Evolutionary conservation across 805 yeast species (phyloP).

Genomic region (Starmera dryadoides): DNA sequence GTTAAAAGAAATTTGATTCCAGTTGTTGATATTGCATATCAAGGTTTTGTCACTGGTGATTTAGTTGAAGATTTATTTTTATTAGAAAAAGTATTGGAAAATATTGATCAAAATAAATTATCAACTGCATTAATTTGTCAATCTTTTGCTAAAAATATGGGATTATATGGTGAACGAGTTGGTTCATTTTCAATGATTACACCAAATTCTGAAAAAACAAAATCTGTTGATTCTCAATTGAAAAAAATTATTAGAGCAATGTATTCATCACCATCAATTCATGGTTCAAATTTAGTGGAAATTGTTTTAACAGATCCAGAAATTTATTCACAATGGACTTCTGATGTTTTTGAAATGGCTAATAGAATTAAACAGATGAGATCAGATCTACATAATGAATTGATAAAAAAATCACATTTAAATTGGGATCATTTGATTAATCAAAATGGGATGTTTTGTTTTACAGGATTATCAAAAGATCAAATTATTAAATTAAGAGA

Average conservation of each 20-base stretch:
- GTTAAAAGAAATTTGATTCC: slow-evolving; percentile 60
- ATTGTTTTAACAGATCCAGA: slow-evolving; percentile 55
- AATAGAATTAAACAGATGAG: slow-evolving; percentile 74
- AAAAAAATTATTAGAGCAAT: slow-evolving; percentile 79
- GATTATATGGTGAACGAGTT: slow-evolving; percentile 91
- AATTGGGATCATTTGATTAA: slow-evolving; percentile 82
- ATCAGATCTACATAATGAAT: slow-evolving; percentile 48
- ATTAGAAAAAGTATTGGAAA: slow-evolving; percentile 35
- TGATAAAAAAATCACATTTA: slow-evolving; percentile 47
- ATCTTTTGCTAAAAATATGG: slow-evolving; percentile 92
- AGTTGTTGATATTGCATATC: slow-evolving; percentile 89
- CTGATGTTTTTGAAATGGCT: slow-evolving; percentile 74
- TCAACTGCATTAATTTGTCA: slow-evolving; percentile 65
- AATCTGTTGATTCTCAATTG: slow-evolving; percentile 65
- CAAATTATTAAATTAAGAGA: slow-evolving; percentile 68
- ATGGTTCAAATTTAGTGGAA: slow-evolving; percentile 87
- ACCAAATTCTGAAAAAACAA: slow-evolving; percentile 43
- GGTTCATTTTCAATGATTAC: slow-evolving; percentile 71
- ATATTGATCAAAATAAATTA: slow-evolving; percentile 33
- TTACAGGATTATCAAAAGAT: slow-evolving; percentile 67
- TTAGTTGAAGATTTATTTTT: slow-evolving; percentile 65
- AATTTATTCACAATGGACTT: slow-evolving; percentile 68
- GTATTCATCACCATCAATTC: slow-evolving; percentile 91
- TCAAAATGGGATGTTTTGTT: slow-evolving; percentile 97
- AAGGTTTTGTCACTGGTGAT: slow-evolving; percentile 88